Evolutionary conservation across 352 stramenopile genomes (phyloP), one percentile per base, ranked within the genome.

Genomic region (Phytopythium montanum): DNA sequence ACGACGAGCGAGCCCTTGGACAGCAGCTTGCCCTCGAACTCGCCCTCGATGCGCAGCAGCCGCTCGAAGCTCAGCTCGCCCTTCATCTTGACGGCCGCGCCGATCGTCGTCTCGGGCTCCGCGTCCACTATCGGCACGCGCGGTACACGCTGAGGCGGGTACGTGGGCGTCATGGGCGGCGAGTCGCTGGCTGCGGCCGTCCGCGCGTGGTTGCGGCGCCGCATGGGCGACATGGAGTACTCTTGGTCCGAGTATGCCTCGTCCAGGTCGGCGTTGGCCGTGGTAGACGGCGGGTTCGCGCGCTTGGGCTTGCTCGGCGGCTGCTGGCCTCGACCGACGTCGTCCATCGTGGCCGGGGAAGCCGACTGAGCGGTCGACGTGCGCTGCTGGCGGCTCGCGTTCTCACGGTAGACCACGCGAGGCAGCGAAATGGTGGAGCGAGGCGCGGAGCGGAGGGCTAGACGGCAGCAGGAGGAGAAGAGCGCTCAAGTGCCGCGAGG

Each of bases 1-100:
- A 97, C 70, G 13, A 97, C 81, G 2, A 97, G 80, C 29, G 90
- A 94, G 28, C 90, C 90, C 54, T 94, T 93, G 10, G 90, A 97
- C 48, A 93, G 70, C 18, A 97, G 74, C 49, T 90, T 85, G 59
- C 90, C 90, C 56, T 96, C 85, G 59, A 97, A 97, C 55, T 93
- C 85, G 31, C 90, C 90, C 66, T 97, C 90, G 42, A 97, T 92
- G 45, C 90, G 75, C 36, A 97, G 70, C 46, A 97, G 63, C 6
- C 87, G 74, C 41, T 97, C 88, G 55, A 97, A 97, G 46, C 81
- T 92, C 51, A 97, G 70, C 61, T 96, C 88, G 41, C 88, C 89
- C 69, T 91, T 95, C 88, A 94, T 92, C 70, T 92, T 92, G 28
- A 94, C 85, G 0, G 81, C 81, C 10, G 69, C 78, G 21, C 85